phyloP scores from a whole-genome alignment of 139 green algal species.

The Microglena sp. region DNA sequence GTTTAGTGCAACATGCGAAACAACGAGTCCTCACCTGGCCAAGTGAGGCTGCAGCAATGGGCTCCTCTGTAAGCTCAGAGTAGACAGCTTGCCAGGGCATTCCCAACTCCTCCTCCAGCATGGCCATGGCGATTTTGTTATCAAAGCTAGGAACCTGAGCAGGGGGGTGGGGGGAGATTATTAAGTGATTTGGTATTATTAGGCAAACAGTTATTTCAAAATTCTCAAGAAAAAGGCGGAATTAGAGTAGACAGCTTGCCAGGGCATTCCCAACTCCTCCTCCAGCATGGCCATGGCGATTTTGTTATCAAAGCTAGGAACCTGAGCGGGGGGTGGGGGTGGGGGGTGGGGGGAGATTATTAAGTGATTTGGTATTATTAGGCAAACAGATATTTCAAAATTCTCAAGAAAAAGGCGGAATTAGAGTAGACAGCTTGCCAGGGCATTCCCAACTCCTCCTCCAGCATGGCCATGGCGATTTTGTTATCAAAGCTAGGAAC shows the following conservation, averaged over 20 bases:
- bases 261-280: conserved; percentile 73
- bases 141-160: conserved; percentile 75
- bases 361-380: too few relatives aligned
- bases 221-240: neutral
- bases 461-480: conserved; percentile 45
- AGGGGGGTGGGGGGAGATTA: too few relatives aligned
- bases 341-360: too few relatives aligned
- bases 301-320: conserved; percentile 47
- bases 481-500: conserved; percentile 54
- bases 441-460: conserved; percentile 70
- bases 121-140: conserved; percentile 23
- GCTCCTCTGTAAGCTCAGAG: conserved; percentile 69
- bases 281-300: conserved; percentile 42
- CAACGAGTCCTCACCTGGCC: conserved; percentile 75
- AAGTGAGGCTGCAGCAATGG: conserved; percentile 84
- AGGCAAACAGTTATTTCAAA: too few relatives aligned
- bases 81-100: conserved; percentile 76
- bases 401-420: too few relatives aligned
- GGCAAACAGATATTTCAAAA: too few relatives aligned
- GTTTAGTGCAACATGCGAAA: too few relatives aligned
- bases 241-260: conserved; percentile 54
- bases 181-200: too few relatives aligned
- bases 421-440: conserved; percentile 80
- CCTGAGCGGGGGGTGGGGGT: too few relatives aligned
- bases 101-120: conserved; percentile 72